Evolutionary conservation across 164 flowering plant species (phyloP).

Genomic region (grape (Vitis vinifera)): ASM3070453v1 NC_081812.1:16192501-16193000

Average conservation of each 20-base stretch:
- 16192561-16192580: slow-evolving; percentile 44
- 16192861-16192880: slow-evolving; percentile 9
- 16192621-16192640: slow-evolving; percentile 30
- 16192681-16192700: slow-evolving; percentile 42
- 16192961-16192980: slow-evolving; percentile 14
- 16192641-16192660: slow-evolving; percentile 40
- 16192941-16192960: slow-evolving; percentile 30
- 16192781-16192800: slow-evolving; percentile 59
- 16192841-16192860: too few relatives aligned
- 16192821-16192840: not conserved
- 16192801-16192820: slow-evolving; percentile 30
- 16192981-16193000: too few relatives aligned
- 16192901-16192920: slow-evolving; percentile 27
- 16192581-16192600: slow-evolving; percentile 65
- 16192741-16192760: slow-evolving; percentile 65
- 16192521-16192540: slow-evolving; percentile 70
- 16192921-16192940: slow-evolving; percentile 19
- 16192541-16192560: slow-evolving; percentile 82
- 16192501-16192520: slow-evolving; percentile 62
- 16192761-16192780: slow-evolving; percentile 61
- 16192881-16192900: not conserved
- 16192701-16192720: slow-evolving; percentile 31
- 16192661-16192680: slow-evolving; percentile 59
- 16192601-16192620: slow-evolving; percentile 16
- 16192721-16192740: slow-evolving; percentile 38